Evolutionary conservation across 73 alveolate genomes (phyloP).

Genomic region (Paramecium pentaurelia): DNA sequence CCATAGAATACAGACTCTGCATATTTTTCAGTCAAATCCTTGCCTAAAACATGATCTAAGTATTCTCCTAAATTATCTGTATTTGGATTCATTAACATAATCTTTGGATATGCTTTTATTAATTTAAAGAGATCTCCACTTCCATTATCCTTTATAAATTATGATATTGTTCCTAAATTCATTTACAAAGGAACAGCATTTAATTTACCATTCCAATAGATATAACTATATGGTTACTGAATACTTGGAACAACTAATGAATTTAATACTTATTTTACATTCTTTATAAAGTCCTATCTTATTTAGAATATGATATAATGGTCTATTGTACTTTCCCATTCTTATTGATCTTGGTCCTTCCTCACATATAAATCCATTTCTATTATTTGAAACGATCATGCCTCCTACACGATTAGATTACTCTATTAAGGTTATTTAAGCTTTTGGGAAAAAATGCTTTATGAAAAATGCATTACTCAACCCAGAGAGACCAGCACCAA

Average conservation of each 20-base stretch:
- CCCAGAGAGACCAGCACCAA: slow-evolving; percentile 41
- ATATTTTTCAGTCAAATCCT: background rate
- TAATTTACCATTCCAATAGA: slow-evolving; percentile 8
- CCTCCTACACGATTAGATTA: slow-evolving; percentile 38
- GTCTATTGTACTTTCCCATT: background rate
- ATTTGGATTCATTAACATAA: background rate
- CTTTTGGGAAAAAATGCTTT: background rate
- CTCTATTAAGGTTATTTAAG: background rate
- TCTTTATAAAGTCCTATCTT: background rate
- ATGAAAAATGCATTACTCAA: background rate
- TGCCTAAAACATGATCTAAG: background rate
- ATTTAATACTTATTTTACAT: background rate
- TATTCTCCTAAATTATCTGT: slow-evolving; percentile 7
- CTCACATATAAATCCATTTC: background rate
- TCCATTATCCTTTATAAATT: background rate
- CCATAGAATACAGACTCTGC: slow-evolving; percentile 17
- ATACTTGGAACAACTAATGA: background rate
- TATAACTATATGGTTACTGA: background rate
- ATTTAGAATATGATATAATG: background rate
- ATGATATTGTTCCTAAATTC: background rate
- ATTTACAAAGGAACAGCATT: background rate
- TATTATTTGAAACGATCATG: background rate
- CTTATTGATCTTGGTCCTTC: slow-evolving; percentile 49
- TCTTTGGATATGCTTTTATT: background rate
- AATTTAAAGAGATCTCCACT: background rate